Base-by-base conservation (phyloP, 2,329 filamentous ascomycete genomes). In the Grosmannia huntii region DNA sequence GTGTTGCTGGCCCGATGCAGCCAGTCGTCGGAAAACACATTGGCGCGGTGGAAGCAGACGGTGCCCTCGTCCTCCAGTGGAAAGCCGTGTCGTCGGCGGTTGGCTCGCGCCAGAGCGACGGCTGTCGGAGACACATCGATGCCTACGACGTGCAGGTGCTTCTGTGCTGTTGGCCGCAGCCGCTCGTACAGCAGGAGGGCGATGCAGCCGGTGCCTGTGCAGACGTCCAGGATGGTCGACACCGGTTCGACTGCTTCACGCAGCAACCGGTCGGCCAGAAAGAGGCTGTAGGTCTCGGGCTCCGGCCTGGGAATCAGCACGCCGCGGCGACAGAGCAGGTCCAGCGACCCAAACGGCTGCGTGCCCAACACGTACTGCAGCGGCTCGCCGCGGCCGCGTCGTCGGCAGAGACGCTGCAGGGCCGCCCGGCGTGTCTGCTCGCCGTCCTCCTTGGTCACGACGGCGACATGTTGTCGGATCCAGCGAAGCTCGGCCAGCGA, bases 181-280 rank as follows among this genome's bases (percentile, higher is more conserved):
- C 90, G 77, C 11, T 85, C 76, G 41, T 84, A 75, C 61, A 87
- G 82, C 7, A 96, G 76, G 10, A 97, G 78, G 0, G 90, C 81
- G 62, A 97, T 95, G 71, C 92, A 96, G 5, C 94, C 94, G 5
- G 88, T 89, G 11, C 94, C 94, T 0, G 90, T 91, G 70, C 94
- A 97, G 33, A 96, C 76, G 69, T 99, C 94, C 10, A 96, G 70
- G 48, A 97, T 75, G 14, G 77, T 79, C 14, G 95, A 64, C 19
- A 58, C 21, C 2, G 31, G 25, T 36, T 38, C 48, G 4, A 58
- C 14, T 12, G n/a, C 19, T 7, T 49, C 44, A 9, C 38, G 38
- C 36, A 51, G 62, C 44, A 55, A 62, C 57, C 48, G 21, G 11
- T 71, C 67, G 41, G 78, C 79, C 12, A 88, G 72, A 63, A 83